Conservation (phyloP, 2,329 filamentous ascomycete genomes). For the Plectosphaerella plurivora region DNA sequence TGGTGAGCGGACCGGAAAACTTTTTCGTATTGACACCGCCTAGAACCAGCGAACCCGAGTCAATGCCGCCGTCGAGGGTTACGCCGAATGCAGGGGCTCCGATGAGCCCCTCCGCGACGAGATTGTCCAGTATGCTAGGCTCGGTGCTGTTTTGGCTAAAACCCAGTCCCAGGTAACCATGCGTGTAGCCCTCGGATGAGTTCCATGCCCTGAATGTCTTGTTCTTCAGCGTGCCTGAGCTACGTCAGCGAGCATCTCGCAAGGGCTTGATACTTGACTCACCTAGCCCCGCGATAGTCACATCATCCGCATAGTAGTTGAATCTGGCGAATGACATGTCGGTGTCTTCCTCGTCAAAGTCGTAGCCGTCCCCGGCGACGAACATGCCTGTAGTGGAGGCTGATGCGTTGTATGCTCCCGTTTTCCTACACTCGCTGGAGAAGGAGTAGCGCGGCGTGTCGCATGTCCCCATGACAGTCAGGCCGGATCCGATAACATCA, state of each 20-base stretch:
- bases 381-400: background rate
- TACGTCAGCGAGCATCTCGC: background rate
- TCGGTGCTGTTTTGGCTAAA: background rate
- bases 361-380: background rate
- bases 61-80: background rate
- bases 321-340: background rate
- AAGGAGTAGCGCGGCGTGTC: background rate
- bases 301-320: background rate
- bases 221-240: background rate
- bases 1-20: slow-evolving; percentile 48
- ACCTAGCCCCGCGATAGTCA: background rate
- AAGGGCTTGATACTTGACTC: background rate
- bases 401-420: background rate
- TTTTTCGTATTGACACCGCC: slow-evolving; percentile 55
- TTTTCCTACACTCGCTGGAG: background rate
- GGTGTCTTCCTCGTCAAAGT: no score
- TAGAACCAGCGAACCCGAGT: slow-evolving; percentile 31
- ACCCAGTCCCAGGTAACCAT: background rate
- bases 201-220: background rate
- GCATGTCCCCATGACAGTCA: background rate
- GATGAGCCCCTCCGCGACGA: background rate
- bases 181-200: background rate
- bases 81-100: background rate
- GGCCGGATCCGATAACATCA: background rate
- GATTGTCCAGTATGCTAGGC: background rate